These are phyloP conservation scores for Hypoxylon sp. DNA, from an alignment of 2,329 filamentous ascomycete species.

Conservation along the genomic window DNA sequence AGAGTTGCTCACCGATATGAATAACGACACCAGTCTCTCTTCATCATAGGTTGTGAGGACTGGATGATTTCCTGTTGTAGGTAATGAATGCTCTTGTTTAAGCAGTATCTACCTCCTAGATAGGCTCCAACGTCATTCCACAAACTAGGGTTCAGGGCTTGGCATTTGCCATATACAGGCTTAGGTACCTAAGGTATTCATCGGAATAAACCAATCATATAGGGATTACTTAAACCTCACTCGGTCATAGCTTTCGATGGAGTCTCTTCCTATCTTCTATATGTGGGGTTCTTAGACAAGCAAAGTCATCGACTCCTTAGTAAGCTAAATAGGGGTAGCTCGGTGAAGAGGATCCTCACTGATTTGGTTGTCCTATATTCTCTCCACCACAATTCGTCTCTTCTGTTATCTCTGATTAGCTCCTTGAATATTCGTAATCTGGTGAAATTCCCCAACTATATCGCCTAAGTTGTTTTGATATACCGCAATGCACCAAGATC, in stretches of 20 bases:
- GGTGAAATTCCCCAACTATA: too few species aligned
- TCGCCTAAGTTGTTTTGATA: conserved; percentile 5
- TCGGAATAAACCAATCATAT: conserved; percentile 12
- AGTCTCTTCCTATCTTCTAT: conserved; percentile 4
- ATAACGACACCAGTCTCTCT: neutral
- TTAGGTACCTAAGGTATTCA: neutral
- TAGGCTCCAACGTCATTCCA: conserved; percentile 2
- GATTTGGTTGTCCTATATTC: neutral
- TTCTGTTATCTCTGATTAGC: conserved; percentile 6
- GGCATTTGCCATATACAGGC: neutral
- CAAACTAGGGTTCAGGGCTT: conserved; percentile 7
- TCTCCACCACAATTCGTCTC: conserved; percentile 5
- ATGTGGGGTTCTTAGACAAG: conserved; percentile 19
- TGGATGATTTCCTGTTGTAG: neutral
- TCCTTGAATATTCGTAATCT: neutral
- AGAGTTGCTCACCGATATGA: conserved; percentile 10
- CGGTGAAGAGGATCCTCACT: conserved; percentile 36
- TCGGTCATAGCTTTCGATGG: conserved; percentile 15
- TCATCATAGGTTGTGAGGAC: neutral
- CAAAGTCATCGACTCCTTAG: conserved; percentile 5
- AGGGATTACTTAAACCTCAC: neutral
- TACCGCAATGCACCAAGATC: neutral
- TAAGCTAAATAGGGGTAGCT: conserved; percentile 6
- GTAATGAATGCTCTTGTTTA: neutral
- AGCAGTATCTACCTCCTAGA: neutral